Conservation (phyloP, 2,329 filamentous ascomycete genomes). For the Calonectria fujianensis region DNA sequence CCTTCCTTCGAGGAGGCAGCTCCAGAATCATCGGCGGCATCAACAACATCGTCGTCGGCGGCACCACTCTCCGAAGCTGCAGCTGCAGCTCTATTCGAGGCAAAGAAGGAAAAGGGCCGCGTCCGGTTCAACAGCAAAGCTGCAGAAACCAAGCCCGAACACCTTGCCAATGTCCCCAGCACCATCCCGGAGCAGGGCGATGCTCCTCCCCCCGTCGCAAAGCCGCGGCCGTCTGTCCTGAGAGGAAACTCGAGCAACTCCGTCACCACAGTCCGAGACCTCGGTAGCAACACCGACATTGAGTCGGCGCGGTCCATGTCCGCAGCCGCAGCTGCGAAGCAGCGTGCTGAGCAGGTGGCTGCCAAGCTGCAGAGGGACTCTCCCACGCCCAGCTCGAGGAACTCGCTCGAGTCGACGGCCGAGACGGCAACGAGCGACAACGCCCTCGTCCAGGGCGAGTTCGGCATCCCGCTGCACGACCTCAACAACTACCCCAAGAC, state of each 20-base stretch:
- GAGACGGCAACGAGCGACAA: conserved; percentile 56
- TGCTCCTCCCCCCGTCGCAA: conserved; percentile 45
- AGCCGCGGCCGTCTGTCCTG: conserved; percentile 64
- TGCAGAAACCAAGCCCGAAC: conserved; percentile 56
- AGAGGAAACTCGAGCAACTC: conserved; percentile 65
- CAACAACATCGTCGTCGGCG: neutral
- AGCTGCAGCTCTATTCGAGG: conserved; percentile 37
- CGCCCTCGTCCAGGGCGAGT: conserved; percentile 50
- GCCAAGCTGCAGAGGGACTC: conserved; percentile 62
- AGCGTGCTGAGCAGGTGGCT: conserved; percentile 65
- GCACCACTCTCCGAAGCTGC: neutral
- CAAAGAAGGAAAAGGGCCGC: conserved; percentile 66
- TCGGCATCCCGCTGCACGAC: conserved; percentile 59
- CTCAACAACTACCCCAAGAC: conserved; percentile 47
- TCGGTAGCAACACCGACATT: conserved; percentile 53
- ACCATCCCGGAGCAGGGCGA: conserved; percentile 45
- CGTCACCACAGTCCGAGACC: conserved; percentile 55
- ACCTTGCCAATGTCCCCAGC: conserved; percentile 39
- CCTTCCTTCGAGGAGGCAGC: neutral
- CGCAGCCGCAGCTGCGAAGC: conserved; percentile 57
- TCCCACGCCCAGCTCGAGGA: conserved; percentile 58
- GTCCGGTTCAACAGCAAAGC: conserved; percentile 70
- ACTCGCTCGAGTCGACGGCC: conserved; percentile 62
- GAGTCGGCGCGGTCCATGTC: conserved; percentile 55
- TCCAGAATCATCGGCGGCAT: neutral